Percentiles rank a stretch among this genome's conserved stretches.
Evolutionary conservation across 2,329 filamentous ascomycete genomes (phyloP).

Genomic region (Trichoderma breve): DNA sequence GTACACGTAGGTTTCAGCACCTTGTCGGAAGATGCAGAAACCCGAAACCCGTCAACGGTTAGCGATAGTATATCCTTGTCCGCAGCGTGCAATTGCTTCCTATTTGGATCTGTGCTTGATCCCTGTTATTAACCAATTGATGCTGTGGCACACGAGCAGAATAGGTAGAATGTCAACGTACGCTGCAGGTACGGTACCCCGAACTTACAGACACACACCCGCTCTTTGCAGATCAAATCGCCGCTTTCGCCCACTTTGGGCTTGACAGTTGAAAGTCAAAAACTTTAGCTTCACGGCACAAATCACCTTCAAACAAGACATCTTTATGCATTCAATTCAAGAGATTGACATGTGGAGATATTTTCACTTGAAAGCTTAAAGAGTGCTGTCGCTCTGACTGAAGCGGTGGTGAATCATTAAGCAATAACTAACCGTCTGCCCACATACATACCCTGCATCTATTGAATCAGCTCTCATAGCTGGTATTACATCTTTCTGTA

Average conservation of each 20-base stretch:
- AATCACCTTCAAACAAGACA: background rate
- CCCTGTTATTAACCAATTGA: background rate
- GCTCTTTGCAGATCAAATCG: background rate
- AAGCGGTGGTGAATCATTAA: background rate
- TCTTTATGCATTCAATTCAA: background rate
- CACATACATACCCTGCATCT: background rate
- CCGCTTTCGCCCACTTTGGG: background rate
- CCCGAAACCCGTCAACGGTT: background rate
- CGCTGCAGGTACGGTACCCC: background rate
- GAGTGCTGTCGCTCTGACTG: background rate
- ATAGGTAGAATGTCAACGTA: background rate
- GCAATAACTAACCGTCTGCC: too few species aligned
- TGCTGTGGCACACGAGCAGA: background rate
- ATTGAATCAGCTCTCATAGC: background rate
- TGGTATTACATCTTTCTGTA: background rate
- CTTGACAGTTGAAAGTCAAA: background rate
- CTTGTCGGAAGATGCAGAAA: background rate
- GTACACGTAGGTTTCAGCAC: background rate
- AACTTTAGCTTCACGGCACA: background rate
- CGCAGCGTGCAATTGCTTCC: background rate
- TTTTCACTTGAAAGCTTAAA: background rate
- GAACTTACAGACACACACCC: background rate
- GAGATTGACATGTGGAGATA: background rate
- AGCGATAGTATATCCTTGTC: background rate
- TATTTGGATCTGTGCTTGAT: background rate